Conservation (phyloP, 179 eudicot genomes). For the Nepenthes alata region DNA sequence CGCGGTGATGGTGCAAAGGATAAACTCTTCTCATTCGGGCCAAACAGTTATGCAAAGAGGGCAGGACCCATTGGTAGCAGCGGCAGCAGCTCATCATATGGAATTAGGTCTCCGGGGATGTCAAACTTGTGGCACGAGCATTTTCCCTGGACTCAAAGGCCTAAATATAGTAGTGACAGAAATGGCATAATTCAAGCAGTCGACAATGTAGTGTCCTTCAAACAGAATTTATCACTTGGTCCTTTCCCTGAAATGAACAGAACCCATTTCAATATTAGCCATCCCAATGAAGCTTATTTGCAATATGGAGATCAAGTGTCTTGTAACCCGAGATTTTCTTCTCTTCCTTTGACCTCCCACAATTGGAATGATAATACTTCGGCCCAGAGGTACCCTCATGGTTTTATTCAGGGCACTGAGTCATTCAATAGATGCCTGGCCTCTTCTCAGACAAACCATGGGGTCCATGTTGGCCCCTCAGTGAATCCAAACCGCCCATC, state of each 20-base stretch:
- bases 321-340: conserved; percentile 2
- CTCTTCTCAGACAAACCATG: not conserved
- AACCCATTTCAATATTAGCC: not conserved
- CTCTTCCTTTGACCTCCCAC: not conserved
- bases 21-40: not conserved
- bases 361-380: not conserved
- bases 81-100: not conserved
- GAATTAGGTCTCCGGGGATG: not conserved
- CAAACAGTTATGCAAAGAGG: conserved; percentile 1
- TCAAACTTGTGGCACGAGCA: not conserved
- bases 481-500: too few species aligned
- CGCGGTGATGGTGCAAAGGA: conserved; percentile 2
- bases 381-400: conserved; percentile 1
- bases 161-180: conserved; percentile 4
- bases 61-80: not conserved
- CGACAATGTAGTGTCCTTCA: not conserved
- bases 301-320: conserved; percentile 3
- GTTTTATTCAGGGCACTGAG: not conserved
- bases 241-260: conserved; percentile 1
- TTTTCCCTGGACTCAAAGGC: not conserved
- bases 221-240: not conserved
- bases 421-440: conserved; percentile 2
- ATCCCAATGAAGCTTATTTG: not conserved
- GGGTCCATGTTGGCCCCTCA: not conserved
- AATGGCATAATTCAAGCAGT: not conserved